Base-by-base conservation (phyloP, 208 protist genomes). In the Trypanosoma melophagium region DNA sequence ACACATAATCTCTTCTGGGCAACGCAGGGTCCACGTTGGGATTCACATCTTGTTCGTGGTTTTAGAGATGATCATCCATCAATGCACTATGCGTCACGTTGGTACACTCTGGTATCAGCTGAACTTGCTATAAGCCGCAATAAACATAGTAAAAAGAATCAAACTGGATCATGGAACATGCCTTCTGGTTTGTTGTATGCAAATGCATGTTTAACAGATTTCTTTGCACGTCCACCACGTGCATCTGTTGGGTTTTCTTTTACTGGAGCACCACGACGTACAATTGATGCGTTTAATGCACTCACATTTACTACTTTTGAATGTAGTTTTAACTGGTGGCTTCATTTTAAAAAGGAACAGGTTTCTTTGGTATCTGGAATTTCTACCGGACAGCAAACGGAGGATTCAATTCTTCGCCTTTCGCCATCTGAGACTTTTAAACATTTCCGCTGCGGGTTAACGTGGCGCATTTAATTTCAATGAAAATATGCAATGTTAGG, bases 301-400 rank as follows among this genome's bases (percentile, higher is more conserved):
- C 51, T 90, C 14, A 41, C 71, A 16, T 76, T 79, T 5, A 68
- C 57, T 49, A 60, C 42, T 12, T 90, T 88, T 62, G 78, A 87
- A 68, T 90, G 85, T 66, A 74, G 66, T 24, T 78, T 90, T 60
- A 90, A 77, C 67, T 90, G 85, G 82, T 74, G 78, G n/a, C 57
- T 80, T 4, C 64, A 68, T 31, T 65, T 83, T 45, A 52, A 49
- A 35, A 40, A 68, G 25, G 51, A 59, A 13, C 17, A 47, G 14
- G 13, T 55, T 38, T 31, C 67, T 84, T 24, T 61, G 41, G 35
- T 82, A 57, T 55, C 81, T 69, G 19, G 25, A 79, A 16, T 63
- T 69, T 52, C 24, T 41, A 0, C 21, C 14, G 58, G 56, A 0
- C 45, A 47, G 28, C 25, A 25, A 17, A 61, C 71, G 13, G 64